phyloP scores from a whole-genome alignment of 768 basidiomycete species.

The Suillus decipiens region DNA sequence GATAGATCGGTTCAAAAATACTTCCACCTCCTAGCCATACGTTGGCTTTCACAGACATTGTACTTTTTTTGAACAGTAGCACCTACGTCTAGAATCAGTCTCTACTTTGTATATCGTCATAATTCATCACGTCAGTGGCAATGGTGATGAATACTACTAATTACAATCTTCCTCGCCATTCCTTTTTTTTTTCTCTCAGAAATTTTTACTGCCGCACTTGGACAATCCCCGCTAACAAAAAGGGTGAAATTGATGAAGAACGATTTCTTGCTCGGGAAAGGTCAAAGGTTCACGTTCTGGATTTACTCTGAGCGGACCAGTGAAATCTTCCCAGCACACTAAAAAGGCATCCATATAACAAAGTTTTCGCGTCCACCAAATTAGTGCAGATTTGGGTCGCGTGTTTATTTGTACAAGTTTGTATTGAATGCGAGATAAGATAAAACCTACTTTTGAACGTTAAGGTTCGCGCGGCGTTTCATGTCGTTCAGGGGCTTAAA shows the following conservation, averaged over 20 bases:
- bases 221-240: slow-evolving; percentile 40
- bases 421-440: slow-evolving; percentile 3
- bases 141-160: slow-evolving; percentile 13
- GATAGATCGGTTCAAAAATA: slow-evolving; percentile 36
- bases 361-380: background rate
- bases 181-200: slow-evolving; percentile 19
- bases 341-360: background rate
- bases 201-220: slow-evolving; percentile 20
- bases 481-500: background rate
- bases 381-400: background rate
- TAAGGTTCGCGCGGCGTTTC: slow-evolving; percentile 4
- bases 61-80: slow-evolving; percentile 58
- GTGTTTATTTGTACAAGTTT: slow-evolving; percentile 1
- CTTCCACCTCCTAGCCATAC: slow-evolving; percentile 58
- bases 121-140: slow-evolving; percentile 58
- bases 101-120: slow-evolving; percentile 49
- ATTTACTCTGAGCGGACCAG: slow-evolving; percentile 2
- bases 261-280: slow-evolving; percentile 46
- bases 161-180: slow-evolving; percentile 17
- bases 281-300: slow-evolving; percentile 36
- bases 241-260: slow-evolving; percentile 62
- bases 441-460: background rate
- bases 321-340: background rate
- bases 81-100: slow-evolving; percentile 15
- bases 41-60: slow-evolving; percentile 60